Percentiles rank a stretch among this genome's conserved stretches.
phyloP scores from a whole-genome alignment of 345 rosid genomes.

The Aurinia saxatilis region DNA sequence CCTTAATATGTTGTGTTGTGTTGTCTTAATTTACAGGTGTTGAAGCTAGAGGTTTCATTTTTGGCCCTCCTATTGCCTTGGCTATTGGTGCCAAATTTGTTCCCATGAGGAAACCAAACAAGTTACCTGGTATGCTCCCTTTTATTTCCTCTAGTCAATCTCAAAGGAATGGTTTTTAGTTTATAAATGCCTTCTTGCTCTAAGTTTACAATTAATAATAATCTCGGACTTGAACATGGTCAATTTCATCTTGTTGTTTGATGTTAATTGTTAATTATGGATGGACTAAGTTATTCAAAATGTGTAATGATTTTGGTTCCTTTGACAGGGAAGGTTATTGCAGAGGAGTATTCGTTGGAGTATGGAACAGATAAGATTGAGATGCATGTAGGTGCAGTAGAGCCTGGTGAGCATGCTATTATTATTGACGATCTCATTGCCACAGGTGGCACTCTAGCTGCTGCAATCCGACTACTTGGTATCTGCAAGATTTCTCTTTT shows the following conservation, averaged over 20 bases:
- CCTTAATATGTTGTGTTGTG: neutral
- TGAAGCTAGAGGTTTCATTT: constrained; percentile 98
- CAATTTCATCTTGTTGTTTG: neutral
- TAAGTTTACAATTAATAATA: neutral
- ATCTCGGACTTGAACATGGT: neutral
- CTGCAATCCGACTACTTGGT: constrained; percentile 96
- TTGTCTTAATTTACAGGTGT: constrained; percentile 39
- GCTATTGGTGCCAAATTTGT: constrained; percentile 99
- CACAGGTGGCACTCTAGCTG: constrained; percentile 89
- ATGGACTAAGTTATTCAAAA: neutral
- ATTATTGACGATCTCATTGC: constrained; percentile 93
- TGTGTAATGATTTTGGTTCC: constrained; percentile 1
- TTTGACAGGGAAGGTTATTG: constrained; percentile 68
- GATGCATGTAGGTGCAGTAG: constrained; percentile 98
- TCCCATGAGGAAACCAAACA: constrained; percentile 95
- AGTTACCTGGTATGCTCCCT: constrained; percentile 63
- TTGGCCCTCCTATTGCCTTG: constrained; percentile 98
- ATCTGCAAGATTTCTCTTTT: constrained; percentile 1
- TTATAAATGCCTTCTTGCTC: neutral
- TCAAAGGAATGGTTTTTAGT: too few species aligned
- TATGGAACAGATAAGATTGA: constrained; percentile 92
- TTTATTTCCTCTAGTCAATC: too few species aligned
- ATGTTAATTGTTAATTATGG: neutral
- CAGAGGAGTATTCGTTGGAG: constrained; percentile 91
- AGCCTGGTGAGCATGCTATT: constrained; percentile 82